Evolutionary conservation across 805 yeast genomes (phyloP), one percentile per base, ranked within the genome.

Genomic region (Candida qinlingensis): DNA sequence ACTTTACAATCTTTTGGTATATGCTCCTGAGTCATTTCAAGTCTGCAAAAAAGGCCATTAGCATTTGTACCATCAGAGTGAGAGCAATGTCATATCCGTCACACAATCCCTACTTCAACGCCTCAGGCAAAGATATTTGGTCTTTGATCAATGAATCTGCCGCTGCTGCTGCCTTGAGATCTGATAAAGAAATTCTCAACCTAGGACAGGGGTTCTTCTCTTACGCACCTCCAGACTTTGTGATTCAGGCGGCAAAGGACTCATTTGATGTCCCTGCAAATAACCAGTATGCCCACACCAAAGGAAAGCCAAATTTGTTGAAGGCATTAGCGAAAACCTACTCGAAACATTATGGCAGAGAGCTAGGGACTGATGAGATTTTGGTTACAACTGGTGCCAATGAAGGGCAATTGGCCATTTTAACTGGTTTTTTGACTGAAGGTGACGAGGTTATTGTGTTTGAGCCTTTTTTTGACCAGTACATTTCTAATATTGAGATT

Each of bases 141-240:
- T 77, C 96, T 3, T 71, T 94, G 55, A 87, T 95, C 67, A 94
- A 94, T 63, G 98, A 91, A 61, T 85, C 99, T 2, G 97, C 98
- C 0, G 95, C 95, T 3, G 78, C 78, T 6, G 80, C 79, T 5
- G 90, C 95, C 53, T 57, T 64, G 3, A 69, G 69, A 38, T 81
- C 80, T 41, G 90, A 89, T n/a, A 75, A 85, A 58, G 86, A 88
- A 46, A 81, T 92, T 48, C 83, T 85, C 52, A 94, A 94, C 60
- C 76, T 94, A 49, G 99, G 99, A 34, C 99, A 94, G 67, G 99
- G 99, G 2, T 94, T 94, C 69, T 94, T 94, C 73, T 89, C 97
- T 2, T 94, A 92, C 65, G 79, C 91, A 31, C 99, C 99, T 3
- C 99, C 99, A 1, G 78, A 81, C n/a, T 94, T 94, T 68, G 97